These are phyloP conservation scores for Candida taoyuanica DNA, from an alignment of 805 yeast species.

Conservation along the genomic window DNA sequence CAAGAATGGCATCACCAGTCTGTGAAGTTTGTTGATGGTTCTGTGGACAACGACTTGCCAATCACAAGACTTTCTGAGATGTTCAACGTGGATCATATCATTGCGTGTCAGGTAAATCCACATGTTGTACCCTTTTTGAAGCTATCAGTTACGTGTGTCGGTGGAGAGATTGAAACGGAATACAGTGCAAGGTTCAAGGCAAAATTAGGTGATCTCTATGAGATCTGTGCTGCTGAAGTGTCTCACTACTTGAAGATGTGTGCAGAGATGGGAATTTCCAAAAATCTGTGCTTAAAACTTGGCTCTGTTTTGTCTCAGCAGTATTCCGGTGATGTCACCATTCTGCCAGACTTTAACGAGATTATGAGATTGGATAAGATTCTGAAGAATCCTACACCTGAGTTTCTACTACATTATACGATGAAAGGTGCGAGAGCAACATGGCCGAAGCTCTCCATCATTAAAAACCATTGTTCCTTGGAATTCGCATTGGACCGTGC, in stretches of 20 bases:
- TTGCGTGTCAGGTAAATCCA: constrained; percentile 96
- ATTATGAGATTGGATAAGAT: constrained; percentile 54
- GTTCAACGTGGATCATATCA: constrained; percentile 96
- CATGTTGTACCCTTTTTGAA: constrained; percentile 88
- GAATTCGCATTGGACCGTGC: constrained; percentile 85
- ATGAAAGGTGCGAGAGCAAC: constrained; percentile 86
- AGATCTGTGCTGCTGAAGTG: constrained; percentile 61
- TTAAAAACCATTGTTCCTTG: constrained; percentile 83
- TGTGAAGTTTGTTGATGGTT: constrained; percentile 88
- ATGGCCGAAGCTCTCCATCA: constrained; percentile 87
- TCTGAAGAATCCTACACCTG: constrained; percentile 77
- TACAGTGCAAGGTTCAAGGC: constrained; percentile 51
- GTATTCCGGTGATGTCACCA: constrained; percentile 92
- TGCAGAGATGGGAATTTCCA: constrained; percentile 72
- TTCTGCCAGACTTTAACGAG: constrained; percentile 68
- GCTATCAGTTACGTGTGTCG: constrained; percentile 59
- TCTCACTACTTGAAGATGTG: constrained; percentile 72
- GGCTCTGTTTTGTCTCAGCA: constrained; percentile 77
- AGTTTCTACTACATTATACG: constrained; percentile 62
- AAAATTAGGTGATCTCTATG: constrained; percentile 49
- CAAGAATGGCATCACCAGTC: constrained; percentile 80
- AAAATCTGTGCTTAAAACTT: constrained; percentile 66
- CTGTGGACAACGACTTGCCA: constrained; percentile 93
- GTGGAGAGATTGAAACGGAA: constrained; percentile 63
- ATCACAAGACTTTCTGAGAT: constrained; percentile 85